A percentile compares a stretch with the other conserved stretches of the same genome.
These are phyloP conservation scores for Cercospora brassicicola DNA, from an alignment of 2,329 filamentous ascomycete species.

Conservation along the genomic window DNA sequence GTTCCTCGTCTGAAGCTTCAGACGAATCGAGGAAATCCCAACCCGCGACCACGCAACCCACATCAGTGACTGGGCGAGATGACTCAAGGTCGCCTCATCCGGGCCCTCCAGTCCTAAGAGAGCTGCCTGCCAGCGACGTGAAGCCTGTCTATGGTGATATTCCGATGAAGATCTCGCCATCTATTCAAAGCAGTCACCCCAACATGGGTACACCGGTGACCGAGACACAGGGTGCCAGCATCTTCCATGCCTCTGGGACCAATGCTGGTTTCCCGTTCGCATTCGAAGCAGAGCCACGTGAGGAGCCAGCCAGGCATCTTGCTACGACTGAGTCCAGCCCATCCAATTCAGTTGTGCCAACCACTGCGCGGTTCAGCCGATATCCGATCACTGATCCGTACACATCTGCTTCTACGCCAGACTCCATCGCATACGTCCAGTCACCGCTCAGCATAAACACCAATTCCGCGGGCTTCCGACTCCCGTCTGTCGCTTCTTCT, in stretches of 20 bases:
- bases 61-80: conserved; percentile 1
- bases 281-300: neutral
- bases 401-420: conserved; percentile 19
- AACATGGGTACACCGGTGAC: conserved; percentile 32
- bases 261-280: conserved; percentile 12
- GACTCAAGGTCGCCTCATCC: conserved; percentile 9
- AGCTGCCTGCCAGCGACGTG: conserved; percentile 20
- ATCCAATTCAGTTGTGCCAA: conserved; percentile 25
- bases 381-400: conserved; percentile 25
- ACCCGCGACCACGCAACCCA: conserved; percentile 9
- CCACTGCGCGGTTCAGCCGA: conserved; percentile 14
- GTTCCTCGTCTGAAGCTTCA: neutral
- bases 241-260: conserved; percentile 34
- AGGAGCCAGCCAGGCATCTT: neutral
- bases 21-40: conserved; percentile 1
- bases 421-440: conserved; percentile 24
- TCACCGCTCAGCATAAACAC: conserved; percentile 25
- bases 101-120: conserved; percentile 13
- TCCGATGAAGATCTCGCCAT: conserved; percentile 22
- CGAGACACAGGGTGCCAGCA: conserved; percentile 39
- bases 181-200: conserved; percentile 11
- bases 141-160: conserved; percentile 22
- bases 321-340: conserved; percentile 17
- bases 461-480: conserved; percentile 15
- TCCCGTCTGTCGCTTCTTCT: conserved; percentile 14